Base-by-base conservation (phyloP, 2,329 filamentous ascomycete species). In the Dactylellina haptotyla region DNA sequence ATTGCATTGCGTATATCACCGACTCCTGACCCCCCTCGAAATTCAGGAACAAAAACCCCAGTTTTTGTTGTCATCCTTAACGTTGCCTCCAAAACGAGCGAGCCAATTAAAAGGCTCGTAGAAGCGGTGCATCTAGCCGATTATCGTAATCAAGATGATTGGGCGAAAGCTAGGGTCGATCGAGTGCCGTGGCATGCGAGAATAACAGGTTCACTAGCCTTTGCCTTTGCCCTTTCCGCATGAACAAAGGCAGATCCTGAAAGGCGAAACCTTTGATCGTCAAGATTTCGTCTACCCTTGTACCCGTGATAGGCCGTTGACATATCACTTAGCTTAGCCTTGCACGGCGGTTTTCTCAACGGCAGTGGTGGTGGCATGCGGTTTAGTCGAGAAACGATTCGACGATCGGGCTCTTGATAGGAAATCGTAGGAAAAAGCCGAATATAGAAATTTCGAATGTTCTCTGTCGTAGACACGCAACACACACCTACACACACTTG, bases 1-100 rank as follows among this genome's bases (percentile, higher is more conserved):
- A 50, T 43, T 51, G 46, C 14, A 54, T 54, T 69, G 43, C 54
- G 54, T 69, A 61, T 67, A 58, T 69, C 54, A 34, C 57, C 23
- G 43, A 48, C 65, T 41, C 48, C 50, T 56, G 56, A 26, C 34
- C 30, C 56, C 37, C 25, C 23, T n/a, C n/a, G n/a, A 32, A 59
- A 70, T 63, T 63, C 57, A 70, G 65, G 65, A 70, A 70, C 65
- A 46, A 50, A 45, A 63, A 46, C 65, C 57, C 57, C 43, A 62
- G 65, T 26, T 59, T 70, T 54, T 45, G 53, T 56, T 66, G 51
- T 39, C 53, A 43, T 18, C 37, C 53, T 53, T 51, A 67, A 59
- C 53, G 43, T 59, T 67, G 54, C 48, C 39, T 28, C 32, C 26
- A 23, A 26, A 10, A 25, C n/a, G 25, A 41, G 53, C 32, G 30